Conservation (phyloP, 371 early-diverging fungal genomes). For the Neoconidiobolus thromboides region DNA sequence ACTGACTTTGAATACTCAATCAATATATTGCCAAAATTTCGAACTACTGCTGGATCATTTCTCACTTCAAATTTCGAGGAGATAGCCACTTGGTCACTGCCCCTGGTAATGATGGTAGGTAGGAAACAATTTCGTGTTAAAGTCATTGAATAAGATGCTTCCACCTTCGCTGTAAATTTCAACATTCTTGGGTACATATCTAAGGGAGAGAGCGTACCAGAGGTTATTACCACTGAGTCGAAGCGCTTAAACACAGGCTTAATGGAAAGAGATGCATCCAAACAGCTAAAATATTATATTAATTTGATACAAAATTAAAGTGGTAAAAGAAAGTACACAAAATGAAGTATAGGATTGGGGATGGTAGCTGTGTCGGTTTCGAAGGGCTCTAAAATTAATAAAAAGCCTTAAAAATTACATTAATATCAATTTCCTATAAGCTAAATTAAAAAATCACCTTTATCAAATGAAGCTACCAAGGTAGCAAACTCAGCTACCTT, state of each 20-base stretch:
- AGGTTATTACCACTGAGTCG: constrained; percentile 95
- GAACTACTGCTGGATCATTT: constrained; percentile 95
- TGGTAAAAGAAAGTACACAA: constrained; percentile 20
- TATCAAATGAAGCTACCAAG: constrained; percentile 75
- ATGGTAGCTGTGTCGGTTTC: constrained; percentile 80
- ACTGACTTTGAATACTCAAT: constrained; percentile 86
- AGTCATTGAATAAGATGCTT: constrained; percentile 87
- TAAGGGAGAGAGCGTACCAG: constrained; percentile 96
- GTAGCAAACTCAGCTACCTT: constrained; percentile 92
- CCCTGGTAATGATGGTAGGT: constrained; percentile 89
- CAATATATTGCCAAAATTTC: constrained; percentile 97
- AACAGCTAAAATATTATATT: constrained; percentile 24
- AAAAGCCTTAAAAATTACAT: constrained; percentile 37
- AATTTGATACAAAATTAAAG: too few relatives aligned
- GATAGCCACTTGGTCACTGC: constrained; percentile 93
- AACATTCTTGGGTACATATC: constrained; percentile 98
- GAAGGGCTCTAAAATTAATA: constrained; percentile 95
- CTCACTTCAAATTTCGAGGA: constrained; percentile 95
- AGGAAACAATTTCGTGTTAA: constrained; percentile 85
- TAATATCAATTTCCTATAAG: too few relatives aligned
- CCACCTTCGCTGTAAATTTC: constrained; percentile 65
- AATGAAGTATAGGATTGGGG: constrained; percentile 88
- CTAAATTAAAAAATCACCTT: background rate
- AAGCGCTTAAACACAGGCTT: constrained; percentile 91
- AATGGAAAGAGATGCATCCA: constrained; percentile 97